Base-by-base conservation (phyloP, 495 filamentous ascomycete species). In the Aspergillus saccharolyticus region DNA sequence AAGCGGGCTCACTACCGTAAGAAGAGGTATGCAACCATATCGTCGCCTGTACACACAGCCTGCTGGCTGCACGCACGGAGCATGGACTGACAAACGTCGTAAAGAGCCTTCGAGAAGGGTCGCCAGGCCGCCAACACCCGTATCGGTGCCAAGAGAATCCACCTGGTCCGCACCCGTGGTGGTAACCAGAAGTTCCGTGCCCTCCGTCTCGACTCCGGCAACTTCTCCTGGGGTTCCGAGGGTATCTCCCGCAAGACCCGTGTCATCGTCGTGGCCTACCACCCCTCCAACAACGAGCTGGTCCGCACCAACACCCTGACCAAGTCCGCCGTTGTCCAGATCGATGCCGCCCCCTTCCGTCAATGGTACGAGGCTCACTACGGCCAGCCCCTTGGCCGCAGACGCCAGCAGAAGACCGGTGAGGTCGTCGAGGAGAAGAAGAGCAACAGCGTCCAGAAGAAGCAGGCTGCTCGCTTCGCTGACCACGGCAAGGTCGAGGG, bases 361-460 rank as follows among this genome's bases (percentile, higher is more conserved):
- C 95, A 97, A 83, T 98, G 94, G 94, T 98, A 96, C 76, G 94
- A 98, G 85, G 90, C 94, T 59, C 95, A 98, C 87, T 98, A 98
- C 81, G 94, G 94, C 70, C 83, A 88, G 76, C 64, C 79, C 63
- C 75, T 98, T 57, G 94, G 94, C 68, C 87, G 94, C 66, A 85
- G 89, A 74, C 89, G 92, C 79, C 93, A 96, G 82, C 80, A 85
- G 71, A 90, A 91, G 81, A 75, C 80, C 61, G 33, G 4, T 12
- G 81, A 80, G 63, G 71, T 73, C 60, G 71, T 81, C 64, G 87
- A 89, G 74, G 87, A 86, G 71, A 92, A 94, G 88, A 92, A 92
- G 88, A 89, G 85, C 80, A 91, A 91, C 81, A 80, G 83, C 63
- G 90, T 97, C 54, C 83, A 91, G 87, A 88, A 88, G 82, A 99